Percentiles rank a stretch among this genome's conserved stretches.
These are phyloP conservation scores for Rubroboletus satanas DNA, from an alignment of 768 basidiomycete species.

Conservation along the genomic window DNA sequence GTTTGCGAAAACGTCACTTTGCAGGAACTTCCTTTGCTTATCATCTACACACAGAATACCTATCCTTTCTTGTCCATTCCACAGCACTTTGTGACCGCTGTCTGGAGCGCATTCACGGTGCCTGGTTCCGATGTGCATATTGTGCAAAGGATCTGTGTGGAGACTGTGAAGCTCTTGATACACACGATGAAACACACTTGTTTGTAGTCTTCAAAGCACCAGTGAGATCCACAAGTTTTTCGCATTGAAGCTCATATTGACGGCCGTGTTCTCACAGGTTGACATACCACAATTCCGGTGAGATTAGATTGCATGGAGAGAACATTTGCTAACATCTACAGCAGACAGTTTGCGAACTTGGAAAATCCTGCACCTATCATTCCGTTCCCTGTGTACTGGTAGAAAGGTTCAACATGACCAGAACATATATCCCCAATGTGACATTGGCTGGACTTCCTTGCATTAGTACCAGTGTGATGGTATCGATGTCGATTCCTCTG, in stretches of 20 bases:
- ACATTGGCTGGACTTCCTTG: conserved; percentile 1
- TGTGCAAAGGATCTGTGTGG: conserved; percentile 87
- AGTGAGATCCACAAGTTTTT: conserved; percentile 38
- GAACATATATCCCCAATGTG: background rate
- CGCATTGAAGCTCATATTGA: conserved; percentile 1
- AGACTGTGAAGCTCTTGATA: conserved; percentile 73
- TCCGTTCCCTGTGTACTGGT: conserved; percentile 57
- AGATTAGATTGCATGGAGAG: conserved; percentile 19
- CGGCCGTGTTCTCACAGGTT: conserved; percentile 39
- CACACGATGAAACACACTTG: conserved; percentile 77
- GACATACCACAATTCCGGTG: conserved; percentile 74
- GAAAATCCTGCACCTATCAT: conserved; percentile 63
- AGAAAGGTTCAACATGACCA: background rate
- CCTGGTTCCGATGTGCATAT: conserved; percentile 89
- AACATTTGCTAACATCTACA: conserved; percentile 9
- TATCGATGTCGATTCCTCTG: background rate
- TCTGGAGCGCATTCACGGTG: conserved; percentile 74
- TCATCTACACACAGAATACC: conserved; percentile 48
- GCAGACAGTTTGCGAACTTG: conserved; percentile 52
- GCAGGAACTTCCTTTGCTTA: background rate
- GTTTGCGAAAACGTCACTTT: conserved; percentile 32
- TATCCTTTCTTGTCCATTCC: conserved; percentile 54
- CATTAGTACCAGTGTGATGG: conserved; percentile 4
- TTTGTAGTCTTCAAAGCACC: conserved; percentile 87
- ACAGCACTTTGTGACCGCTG: conserved; percentile 85